Evolutionary conservation across 495 filamentous ascomycete genomes (phyloP).

Genomic region (Aspergillus kassunensis): DNA sequence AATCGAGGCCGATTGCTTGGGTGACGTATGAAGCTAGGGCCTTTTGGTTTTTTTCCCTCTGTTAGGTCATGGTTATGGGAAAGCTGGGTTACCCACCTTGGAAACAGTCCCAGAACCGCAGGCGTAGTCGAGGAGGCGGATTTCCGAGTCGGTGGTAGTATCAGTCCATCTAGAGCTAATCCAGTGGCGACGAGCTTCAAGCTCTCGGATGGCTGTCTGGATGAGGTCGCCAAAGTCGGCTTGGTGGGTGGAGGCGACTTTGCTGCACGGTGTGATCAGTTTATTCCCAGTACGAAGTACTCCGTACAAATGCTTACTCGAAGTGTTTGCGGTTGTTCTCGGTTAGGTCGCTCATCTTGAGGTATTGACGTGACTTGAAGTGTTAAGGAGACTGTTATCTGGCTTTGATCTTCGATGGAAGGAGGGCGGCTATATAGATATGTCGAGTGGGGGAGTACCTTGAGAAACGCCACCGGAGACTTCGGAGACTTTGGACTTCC

Average conservation of each 20-base stretch:
- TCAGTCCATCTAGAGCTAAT: not conserved
- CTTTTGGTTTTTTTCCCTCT: not conserved
- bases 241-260: constrained; percentile 2
- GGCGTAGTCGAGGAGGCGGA: not conserved
- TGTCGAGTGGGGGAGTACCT: not conserved
- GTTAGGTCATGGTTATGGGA: not conserved
- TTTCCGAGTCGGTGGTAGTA: not conserved
- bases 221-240: constrained; percentile 3
- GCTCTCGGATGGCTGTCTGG: not conserved
- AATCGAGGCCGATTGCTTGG: not conserved
- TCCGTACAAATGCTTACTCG: no score
- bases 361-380: not conserved
- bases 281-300: no score
- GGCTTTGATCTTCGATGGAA: no score
- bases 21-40: not conserved
- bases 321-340: not conserved
- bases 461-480: not conserved
- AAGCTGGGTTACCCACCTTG: not conserved
- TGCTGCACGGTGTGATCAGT: not conserved
- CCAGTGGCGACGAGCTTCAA: not conserved
- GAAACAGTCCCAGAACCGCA: not conserved
- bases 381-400: not conserved
- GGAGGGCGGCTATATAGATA: not conserved
- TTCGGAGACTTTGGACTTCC: constrained; percentile 1
- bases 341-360: not conserved